These are phyloP conservation scores for Prunus salicina DNA, from an alignment of 306 rosid genomes.

Conservation along the genomic window DNA sequence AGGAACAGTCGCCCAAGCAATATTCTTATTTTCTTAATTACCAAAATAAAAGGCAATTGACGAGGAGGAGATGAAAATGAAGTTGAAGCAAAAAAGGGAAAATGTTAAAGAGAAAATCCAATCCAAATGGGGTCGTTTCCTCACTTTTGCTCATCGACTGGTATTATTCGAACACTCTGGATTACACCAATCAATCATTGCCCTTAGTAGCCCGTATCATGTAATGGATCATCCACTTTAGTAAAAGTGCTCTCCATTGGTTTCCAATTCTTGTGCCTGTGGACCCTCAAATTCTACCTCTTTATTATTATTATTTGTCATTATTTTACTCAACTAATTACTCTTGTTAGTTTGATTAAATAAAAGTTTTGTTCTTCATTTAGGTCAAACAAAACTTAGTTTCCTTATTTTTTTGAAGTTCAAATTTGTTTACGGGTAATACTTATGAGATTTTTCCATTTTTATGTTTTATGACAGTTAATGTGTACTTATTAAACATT, in stretches of 20 bases:
- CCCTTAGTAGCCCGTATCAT: constrained; percentile 7
- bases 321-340: too few species aligned
- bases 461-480: background rate
- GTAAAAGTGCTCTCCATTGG: constrained; percentile 15
- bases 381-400: too few species aligned
- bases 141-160: constrained; percentile 16
- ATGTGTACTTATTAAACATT: background rate
- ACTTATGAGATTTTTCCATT: background rate
- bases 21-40: background rate
- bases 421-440: background rate
- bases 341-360: too few species aligned
- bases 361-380: too few species aligned
- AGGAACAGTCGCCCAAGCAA: background rate
- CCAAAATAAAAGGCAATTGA: too few species aligned
- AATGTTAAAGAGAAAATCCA: constrained; percentile 6
- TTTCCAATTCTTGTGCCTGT: constrained; percentile 8
- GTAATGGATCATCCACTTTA: constrained; percentile 30
- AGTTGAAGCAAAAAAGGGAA: background rate
- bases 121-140: constrained; percentile 9
- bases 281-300: background rate
- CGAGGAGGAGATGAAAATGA: background rate
- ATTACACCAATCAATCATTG: constrained; percentile 19
- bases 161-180: constrained; percentile 32
- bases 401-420: too few species aligned
- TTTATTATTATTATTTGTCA: background rate